Conservation (phyloP, 2,329 filamentous ascomycete species). For the Cercospora janseana region DNA sequence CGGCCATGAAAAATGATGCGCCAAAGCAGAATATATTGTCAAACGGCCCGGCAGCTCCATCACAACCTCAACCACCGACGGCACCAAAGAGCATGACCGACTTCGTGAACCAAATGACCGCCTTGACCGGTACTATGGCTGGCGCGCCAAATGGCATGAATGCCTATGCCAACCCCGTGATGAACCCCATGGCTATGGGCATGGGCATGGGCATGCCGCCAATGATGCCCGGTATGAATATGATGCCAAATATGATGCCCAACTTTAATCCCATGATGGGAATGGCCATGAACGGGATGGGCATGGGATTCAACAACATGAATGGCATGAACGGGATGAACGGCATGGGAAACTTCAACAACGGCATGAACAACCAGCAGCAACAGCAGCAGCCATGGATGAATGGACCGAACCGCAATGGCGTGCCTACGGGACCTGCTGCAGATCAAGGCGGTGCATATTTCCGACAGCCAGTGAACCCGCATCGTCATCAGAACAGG, state of each 20-base stretch:
- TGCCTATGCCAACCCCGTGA: conserved; percentile 24
- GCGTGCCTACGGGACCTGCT: conserved; percentile 51
- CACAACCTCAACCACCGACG: conserved; percentile 26
- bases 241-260: conserved; percentile 22
- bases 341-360: conserved; percentile 25
- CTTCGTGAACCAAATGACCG: conserved; percentile 49
- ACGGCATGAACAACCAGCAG: conserved; percentile 27
- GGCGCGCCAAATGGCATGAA: conserved; percentile 34
- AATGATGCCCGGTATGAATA: not conserved
- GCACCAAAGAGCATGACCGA: conserved; percentile 37
- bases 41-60: conserved; percentile 31
- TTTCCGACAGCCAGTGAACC: conserved; percentile 93
- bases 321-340: conserved; percentile 36
- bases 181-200: conserved; percentile 30
- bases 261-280: conserved; percentile 41
- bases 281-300: conserved; percentile 42
- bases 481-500: conserved; percentile 81
- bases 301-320: conserved; percentile 36
- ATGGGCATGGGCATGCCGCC: conserved; percentile 16
- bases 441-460: conserved; percentile 77
- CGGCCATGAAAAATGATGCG: conserved; percentile 43
- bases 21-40: conserved; percentile 39
- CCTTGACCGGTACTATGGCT: conserved; percentile 36
- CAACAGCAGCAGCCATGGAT: conserved; percentile 38
- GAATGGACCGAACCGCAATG: conserved; percentile 59